A percentile compares a stretch with the other conserved stretches of the same genome.
Conservation (phyloP, 352 stramenopile species). For the Pythium grandisporangium region DNA sequence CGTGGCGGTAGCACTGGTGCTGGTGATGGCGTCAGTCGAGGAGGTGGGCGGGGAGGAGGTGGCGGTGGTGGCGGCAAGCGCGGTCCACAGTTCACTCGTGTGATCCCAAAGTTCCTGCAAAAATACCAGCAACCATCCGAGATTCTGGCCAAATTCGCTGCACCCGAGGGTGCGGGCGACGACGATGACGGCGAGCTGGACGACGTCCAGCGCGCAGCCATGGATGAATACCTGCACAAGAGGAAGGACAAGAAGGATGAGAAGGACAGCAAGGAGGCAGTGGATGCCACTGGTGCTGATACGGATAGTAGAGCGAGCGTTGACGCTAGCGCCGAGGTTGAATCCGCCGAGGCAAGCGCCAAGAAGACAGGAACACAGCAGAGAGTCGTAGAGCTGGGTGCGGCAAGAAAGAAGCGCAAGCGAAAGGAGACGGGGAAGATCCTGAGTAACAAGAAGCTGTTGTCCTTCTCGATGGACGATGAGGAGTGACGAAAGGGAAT, state of each 20-base stretch:
- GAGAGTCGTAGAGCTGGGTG: constrained; percentile 27
- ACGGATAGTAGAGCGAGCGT: no score
- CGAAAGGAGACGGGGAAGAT: constrained; percentile 27
- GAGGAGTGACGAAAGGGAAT: constrained; percentile 14
- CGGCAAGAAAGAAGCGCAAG: constrained; percentile 45
- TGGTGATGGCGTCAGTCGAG: no score
- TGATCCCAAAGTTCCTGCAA: constrained; percentile 80
- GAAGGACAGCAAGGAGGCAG: constrained; percentile 5
- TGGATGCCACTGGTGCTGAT: constrained; percentile 1
- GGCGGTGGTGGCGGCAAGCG: constrained; percentile 20
- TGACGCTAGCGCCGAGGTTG: no score
- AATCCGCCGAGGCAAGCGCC: no score
- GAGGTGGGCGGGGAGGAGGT: constrained; percentile 10
- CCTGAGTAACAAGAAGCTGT: constrained; percentile 67
- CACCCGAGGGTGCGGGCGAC: constrained; percentile 21
- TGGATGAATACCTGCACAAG: constrained; percentile 59
- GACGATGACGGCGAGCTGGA: constrained; percentile 62
- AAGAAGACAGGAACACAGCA: constrained; percentile 25
- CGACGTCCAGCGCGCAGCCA: constrained; percentile 71
- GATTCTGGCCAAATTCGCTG: constrained; percentile 65
- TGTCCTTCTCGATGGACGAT: constrained; percentile 81
- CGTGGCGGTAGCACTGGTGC: no score
- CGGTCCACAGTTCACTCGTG: constrained; percentile 65
- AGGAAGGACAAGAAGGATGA: constrained; percentile 28
- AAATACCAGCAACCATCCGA: constrained; percentile 41